Percentiles rank a stretch among this genome's conserved stretches.
These are phyloP conservation scores for Globisporangium cystogenes DNA, from an alignment of 352 stramenopile genomes.

Conservation along the genomic window DNA sequence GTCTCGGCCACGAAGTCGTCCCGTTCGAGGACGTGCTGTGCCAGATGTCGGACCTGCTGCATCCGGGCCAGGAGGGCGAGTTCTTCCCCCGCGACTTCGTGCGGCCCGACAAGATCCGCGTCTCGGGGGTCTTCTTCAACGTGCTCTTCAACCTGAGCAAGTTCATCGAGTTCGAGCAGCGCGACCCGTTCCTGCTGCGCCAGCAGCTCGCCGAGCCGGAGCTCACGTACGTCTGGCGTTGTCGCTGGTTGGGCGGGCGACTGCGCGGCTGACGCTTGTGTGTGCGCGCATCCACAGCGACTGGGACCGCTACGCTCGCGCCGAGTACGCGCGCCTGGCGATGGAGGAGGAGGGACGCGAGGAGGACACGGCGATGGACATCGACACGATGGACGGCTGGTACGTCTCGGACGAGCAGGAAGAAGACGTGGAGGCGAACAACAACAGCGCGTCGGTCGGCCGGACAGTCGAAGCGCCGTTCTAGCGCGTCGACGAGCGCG, in stretches of 20 bases:
- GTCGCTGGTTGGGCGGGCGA: no score
- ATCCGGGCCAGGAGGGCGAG: slow-evolving; percentile 68
- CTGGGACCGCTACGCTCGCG: slow-evolving; percentile 97
- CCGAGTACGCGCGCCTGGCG: slow-evolving; percentile 95
- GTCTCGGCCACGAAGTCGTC: slow-evolving; percentile 97
- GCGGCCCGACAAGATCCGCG: slow-evolving; percentile 81
- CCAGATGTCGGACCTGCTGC: slow-evolving; percentile 92
- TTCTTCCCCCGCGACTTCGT: slow-evolving; percentile 80
- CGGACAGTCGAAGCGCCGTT: slow-evolving; percentile 76
- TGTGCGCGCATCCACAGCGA: slow-evolving; percentile 75
- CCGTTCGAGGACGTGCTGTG: slow-evolving; percentile 98
- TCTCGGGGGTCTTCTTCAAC: slow-evolving; percentile 98
- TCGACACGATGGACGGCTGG: slow-evolving; percentile 87
- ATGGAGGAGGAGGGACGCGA: slow-evolving; percentile 96
- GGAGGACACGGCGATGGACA: slow-evolving; percentile 85
- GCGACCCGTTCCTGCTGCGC: slow-evolving; percentile 96
- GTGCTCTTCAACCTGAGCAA: slow-evolving; percentile 99
- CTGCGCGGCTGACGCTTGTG: neutral
- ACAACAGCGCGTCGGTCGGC: slow-evolving; percentile 19
- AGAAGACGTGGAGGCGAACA: slow-evolving; percentile 53
- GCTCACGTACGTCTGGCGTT: slow-evolving; percentile 80
- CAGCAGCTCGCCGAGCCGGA: slow-evolving; percentile 89
- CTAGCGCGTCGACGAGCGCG: slow-evolving; percentile 11
- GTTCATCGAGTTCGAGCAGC: slow-evolving; percentile 98
- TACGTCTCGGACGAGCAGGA: slow-evolving; percentile 84